Percentiles rank a stretch among this genome's conserved stretches.
These are phyloP conservation scores for Henckelia pumila DNA, from an alignment of 257 asterid genomes.

Conservation along the genomic window DNA sequence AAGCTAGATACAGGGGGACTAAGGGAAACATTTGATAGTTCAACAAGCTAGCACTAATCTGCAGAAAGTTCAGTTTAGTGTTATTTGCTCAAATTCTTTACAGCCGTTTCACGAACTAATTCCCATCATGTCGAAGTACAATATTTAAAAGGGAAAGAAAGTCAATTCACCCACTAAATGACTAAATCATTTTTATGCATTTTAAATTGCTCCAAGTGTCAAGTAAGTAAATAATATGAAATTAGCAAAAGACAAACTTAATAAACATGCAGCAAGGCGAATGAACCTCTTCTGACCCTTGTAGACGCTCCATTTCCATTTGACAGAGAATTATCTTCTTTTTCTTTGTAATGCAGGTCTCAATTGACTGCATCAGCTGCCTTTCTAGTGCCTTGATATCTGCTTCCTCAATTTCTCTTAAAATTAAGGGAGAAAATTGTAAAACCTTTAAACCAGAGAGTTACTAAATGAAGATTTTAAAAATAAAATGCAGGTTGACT, in stretches of 20 bases:
- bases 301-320: conserved; percentile 85
- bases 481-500: conserved; percentile 1
- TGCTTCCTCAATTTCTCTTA: conserved; percentile 92
- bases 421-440: conserved; percentile 13
- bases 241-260: conserved; percentile 11
- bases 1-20: conserved; percentile 1
- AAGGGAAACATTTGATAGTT: background rate
- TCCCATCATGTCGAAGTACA: conserved; percentile 12
- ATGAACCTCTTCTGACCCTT: conserved; percentile 88
- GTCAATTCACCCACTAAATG: background rate
- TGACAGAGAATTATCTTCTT: conserved; percentile 84
- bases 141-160: background rate
- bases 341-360: conserved; percentile 89
- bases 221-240: conserved; percentile 14
- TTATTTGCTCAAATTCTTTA: background rate
- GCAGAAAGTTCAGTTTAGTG: background rate
- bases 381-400: conserved; percentile 91
- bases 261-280: conserved; percentile 19
- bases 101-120: background rate
- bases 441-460: conserved; percentile 21
- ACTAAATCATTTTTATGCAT: background rate
- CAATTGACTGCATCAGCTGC: conserved; percentile 95
- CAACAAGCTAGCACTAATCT: background rate
- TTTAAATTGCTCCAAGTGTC: background rate
- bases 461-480: conserved; percentile 10